These are phyloP conservation scores for Colletotrichum brevisporum DNA, from an alignment of 2,329 filamentous ascomycete genomes.

Conservation along the genomic window DNA sequence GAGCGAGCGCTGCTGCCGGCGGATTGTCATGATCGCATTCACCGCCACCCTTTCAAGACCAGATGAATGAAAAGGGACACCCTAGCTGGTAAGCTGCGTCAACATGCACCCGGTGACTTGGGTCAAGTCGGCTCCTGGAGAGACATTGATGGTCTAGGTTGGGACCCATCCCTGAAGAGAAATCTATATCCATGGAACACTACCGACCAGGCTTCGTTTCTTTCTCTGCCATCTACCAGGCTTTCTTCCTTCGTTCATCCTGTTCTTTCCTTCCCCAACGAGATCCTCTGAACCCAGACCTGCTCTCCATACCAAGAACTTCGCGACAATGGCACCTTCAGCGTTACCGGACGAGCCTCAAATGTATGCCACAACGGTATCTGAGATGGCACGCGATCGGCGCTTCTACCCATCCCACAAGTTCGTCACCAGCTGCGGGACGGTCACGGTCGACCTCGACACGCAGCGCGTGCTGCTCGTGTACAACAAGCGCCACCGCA, in stretches of 20 bases:
- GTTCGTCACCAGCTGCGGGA: slow-evolving; percentile 62
- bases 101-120: background rate
- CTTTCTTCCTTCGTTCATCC: no score
- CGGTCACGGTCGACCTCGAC: slow-evolving; percentile 58
- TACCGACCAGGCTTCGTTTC: no score
- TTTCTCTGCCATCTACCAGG: no score
- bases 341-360: slow-evolving; percentile 20
- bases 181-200: no score
- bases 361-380: slow-evolving; percentile 30
- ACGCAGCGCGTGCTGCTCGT: slow-evolving; percentile 57
- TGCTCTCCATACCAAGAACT: background rate
- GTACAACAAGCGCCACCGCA: slow-evolving; percentile 57
- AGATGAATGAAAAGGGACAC: slow-evolving; percentile 15
- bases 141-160: slow-evolving; percentile 5
- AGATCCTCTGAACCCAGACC: no score
- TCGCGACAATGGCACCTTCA: slow-evolving; percentile 29
- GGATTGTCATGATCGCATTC: slow-evolving; percentile 16
- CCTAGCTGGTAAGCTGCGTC: background rate
- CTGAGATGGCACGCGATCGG: slow-evolving; percentile 32
- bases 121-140: background rate
- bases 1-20: background rate
- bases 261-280: no score
- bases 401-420: slow-evolving; percentile 57
- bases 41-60: slow-evolving; percentile 17
- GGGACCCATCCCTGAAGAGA: background rate